Evolutionary conservation across 495 filamentous ascomycete species (phyloP).

Genomic region (Xylaria curta): DNA sequence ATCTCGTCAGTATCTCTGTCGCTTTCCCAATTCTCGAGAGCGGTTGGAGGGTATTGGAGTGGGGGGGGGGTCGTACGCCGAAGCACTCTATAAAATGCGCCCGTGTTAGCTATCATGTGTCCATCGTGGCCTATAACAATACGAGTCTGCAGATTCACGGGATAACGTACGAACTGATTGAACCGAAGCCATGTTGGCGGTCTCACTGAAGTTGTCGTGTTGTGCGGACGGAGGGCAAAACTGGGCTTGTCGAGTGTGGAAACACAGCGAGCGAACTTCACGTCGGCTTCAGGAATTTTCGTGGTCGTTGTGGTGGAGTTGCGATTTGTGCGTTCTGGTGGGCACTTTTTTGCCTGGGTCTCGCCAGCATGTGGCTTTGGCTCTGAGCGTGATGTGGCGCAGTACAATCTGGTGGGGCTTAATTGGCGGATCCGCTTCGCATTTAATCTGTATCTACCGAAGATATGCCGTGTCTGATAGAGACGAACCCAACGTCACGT

Average conservation of each 20-base stretch:
- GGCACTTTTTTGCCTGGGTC: constrained; percentile 21
- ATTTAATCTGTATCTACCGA: constrained; percentile 27
- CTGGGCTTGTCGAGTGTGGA: constrained; percentile 26
- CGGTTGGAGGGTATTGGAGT: neutral
- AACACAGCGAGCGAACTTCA: constrained; percentile 28
- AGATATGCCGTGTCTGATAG: constrained; percentile 22
- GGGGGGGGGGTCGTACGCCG: constrained; percentile 27
- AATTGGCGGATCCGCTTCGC: neutral
- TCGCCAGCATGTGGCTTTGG: constrained; percentile 31
- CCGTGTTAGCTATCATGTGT: constrained; percentile 8
- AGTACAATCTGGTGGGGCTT: neutral
- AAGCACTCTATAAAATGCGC: constrained; percentile 26
- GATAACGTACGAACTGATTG: constrained; percentile 29
- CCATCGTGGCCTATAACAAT: neutral
- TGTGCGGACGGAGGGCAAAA: constrained; percentile 23
- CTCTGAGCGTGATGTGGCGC: constrained; percentile 26
- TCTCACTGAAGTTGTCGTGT: constrained; percentile 22
- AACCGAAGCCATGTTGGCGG: constrained; percentile 29
- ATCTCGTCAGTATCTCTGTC: constrained; percentile 26
- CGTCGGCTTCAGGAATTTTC: constrained; percentile 25
- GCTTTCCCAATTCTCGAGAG: neutral
- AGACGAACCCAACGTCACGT: neutral
- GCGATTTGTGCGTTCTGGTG: constrained; percentile 30
- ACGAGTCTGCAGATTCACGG: neutral
- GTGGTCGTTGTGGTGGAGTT: constrained; percentile 27